phyloP scores from a whole-genome alignment of 371 early-diverging fungal species.

The Syncephalastrum racemosum region DNA sequence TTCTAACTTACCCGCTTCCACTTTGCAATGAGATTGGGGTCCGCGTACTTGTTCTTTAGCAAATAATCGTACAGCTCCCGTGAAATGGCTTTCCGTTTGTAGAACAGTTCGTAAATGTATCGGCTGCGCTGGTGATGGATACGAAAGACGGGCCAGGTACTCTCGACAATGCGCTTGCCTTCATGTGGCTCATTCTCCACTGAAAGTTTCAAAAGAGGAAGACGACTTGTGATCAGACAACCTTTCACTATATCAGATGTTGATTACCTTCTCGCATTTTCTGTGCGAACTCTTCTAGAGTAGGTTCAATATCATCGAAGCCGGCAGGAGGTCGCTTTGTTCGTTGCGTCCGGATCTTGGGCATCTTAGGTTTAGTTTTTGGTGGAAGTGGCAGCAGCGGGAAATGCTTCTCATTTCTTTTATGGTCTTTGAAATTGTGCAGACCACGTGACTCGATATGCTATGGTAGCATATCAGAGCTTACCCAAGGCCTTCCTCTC shows the following conservation, averaged over 20 bases:
- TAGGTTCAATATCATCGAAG: conserved; percentile 95
- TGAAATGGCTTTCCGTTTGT: conserved; percentile 92
- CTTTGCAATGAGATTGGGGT: conserved; percentile 94
- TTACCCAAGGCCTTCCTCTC: too few relatives aligned
- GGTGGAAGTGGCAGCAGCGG: too few relatives aligned
- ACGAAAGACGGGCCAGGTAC: conserved; percentile 94
- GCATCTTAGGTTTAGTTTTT: conserved; percentile 52
- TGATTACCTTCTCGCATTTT: conserved; percentile 94
- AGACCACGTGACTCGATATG: too few relatives aligned
- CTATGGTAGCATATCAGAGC: too few relatives aligned
- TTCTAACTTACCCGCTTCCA: conserved; percentile 87
- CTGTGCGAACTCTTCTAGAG: conserved; percentile 84
- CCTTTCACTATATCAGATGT: conserved; percentile 1
- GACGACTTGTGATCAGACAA: conserved; percentile 5
- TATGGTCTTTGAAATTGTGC: too few relatives aligned
- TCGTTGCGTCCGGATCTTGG: conserved; percentile 74
- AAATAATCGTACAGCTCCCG: conserved; percentile 91
- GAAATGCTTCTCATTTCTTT: too few relatives aligned
- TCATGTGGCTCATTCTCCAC: conserved; percentile 96
- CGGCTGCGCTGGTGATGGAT: conserved; percentile 97
- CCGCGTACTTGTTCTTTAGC: conserved; percentile 89
- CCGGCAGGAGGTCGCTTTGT: conserved; percentile 91
- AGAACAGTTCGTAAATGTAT: conserved; percentile 94
- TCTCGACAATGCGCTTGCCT: conserved; percentile 92
- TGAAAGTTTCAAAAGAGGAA: conserved; percentile 39